phyloP scores from a whole-genome alignment of 495 filamentous ascomycete genomes.

The Aspergillus asperescens region DNA sequence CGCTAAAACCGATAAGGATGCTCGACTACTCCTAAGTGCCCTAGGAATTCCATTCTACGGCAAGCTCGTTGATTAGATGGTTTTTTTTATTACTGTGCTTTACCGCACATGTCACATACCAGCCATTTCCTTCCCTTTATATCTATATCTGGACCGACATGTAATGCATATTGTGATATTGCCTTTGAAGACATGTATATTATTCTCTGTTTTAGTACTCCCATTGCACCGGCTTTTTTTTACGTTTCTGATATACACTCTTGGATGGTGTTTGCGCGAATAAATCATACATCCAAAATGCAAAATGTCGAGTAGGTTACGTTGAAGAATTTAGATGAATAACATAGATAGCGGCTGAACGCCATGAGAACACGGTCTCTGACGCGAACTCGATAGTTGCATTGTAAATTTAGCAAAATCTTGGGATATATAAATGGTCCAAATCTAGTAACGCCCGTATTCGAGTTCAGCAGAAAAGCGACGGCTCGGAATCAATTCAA shows the following conservation, averaged over 20 bases:
- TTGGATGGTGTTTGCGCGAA: background rate
- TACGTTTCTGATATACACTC: background rate
- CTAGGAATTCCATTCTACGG: slow-evolving; percentile 81
- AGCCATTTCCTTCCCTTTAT: background rate
- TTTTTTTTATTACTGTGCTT: too few species aligned
- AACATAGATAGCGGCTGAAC: background rate
- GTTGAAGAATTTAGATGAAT: background rate
- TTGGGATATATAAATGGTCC: slow-evolving; percentile 4
- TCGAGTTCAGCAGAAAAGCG: background rate
- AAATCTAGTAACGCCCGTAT: slow-evolving; percentile 1
- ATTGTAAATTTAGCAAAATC: background rate
- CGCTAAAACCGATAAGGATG: slow-evolving; percentile 85
- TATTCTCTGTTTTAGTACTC: slow-evolving; percentile 17
- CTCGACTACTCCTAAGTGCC: slow-evolving; percentile 73
- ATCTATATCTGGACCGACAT: slow-evolving; percentile 2
- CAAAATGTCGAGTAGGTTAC: background rate
- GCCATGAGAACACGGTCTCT: background rate
- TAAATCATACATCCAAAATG: too few species aligned
- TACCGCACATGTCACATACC: background rate
- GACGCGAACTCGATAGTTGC: background rate
- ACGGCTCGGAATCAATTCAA: background rate
- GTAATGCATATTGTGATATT: slow-evolving; percentile 10
- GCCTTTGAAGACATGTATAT: slow-evolving; percentile 18
- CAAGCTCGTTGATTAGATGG: slow-evolving; percentile 50
- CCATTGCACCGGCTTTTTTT: slow-evolving; percentile 9